A percentile compares a stretch with the other conserved stretches of the same genome.
phyloP scores from a whole-genome alignment of 2,329 filamentous ascomycete species.

The Blastomyces silverae region DNA sequence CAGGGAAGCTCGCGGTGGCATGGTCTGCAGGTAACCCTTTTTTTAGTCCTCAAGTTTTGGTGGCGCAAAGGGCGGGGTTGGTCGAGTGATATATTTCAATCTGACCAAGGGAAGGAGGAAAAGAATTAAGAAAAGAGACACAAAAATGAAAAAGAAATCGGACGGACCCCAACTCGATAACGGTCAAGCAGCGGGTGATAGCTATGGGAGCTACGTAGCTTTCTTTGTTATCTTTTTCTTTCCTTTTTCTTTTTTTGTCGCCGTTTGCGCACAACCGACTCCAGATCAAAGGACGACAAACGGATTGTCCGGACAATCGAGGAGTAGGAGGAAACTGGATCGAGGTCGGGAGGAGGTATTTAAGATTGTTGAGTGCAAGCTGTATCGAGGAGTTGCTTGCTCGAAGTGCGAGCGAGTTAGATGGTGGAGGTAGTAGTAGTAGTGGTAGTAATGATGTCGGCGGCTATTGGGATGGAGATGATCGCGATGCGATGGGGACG shows the following conservation, averaged over 20 bases:
- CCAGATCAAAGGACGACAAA: not conserved
- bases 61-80: not conserved
- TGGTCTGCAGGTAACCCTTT: conserved; percentile 36
- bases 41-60: not conserved
- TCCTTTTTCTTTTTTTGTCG: too few relatives aligned
- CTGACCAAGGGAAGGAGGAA: not conserved
- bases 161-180: not conserved
- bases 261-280: not conserved
- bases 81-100: not conserved
- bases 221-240: not conserved
- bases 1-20: conserved; percentile 82
- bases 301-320: not conserved
- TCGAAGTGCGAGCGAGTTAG: not conserved
- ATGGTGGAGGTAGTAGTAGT: not conserved
- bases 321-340: not conserved
- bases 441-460: not conserved
- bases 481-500: not conserved
- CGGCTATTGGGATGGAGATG: not conserved
- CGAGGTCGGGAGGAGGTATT: not conserved
- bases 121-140: too few relatives aligned
- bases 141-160: too few relatives aligned
- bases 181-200: not conserved
- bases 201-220: not conserved
- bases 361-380: not conserved
- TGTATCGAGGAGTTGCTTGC: not conserved